Evolutionary conservation across 2,329 filamentous ascomycete species (phyloP), one percentile per base, ranked within the genome.

Genomic region (Ascochyta viciae-villosae): DNA sequence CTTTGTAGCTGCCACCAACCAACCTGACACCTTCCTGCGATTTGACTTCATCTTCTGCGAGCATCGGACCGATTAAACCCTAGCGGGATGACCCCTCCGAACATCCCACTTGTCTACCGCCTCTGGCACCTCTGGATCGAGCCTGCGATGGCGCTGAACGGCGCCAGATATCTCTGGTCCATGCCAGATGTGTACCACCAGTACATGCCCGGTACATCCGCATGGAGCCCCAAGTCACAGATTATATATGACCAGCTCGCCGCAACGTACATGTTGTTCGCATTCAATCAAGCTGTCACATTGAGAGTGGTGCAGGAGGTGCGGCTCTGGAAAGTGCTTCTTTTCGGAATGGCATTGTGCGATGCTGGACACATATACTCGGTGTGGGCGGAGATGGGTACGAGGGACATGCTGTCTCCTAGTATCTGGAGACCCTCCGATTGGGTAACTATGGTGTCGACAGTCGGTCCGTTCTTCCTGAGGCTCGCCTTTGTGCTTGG

Each of bases 61-160:
- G 13, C 12, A 24, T 35, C 40, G 13, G 33, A 43, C 48, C 48
- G 24, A 38, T 22, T 22, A 27, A 15, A 19, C 23, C 42, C 23
- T 1, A 35, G 6, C 42, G 26, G 24, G 27, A 66, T 66, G 62
- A 53, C 60, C 6, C 63, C 61, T 6, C 63, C 57, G 3, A 59
- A 62, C 22, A 83, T 90, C 27, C 68, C 68, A 2, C 41, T 64
- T 42, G 85, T 88, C 13, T 93, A 93, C 77, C 82, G 82, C 46
- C 60, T 88, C 69, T 92, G 92, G 79, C 92, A 93, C 78, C 85
- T 92, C 61, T 81, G 87, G 68, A 78, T 93, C 67, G 90, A 93
- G 74, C 84, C 84, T 16, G 48, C 83, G 47, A 77, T 80, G 43
- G 81, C 83, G 37, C 72, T 85, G 10, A 72, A 79, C n/a, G 84